A percentile compares a stretch with the other conserved stretches of the same genome.
phyloP scores from a whole-genome alignment of 768 basidiomycete genomes.

The Tephrocybe sp. region DNA sequence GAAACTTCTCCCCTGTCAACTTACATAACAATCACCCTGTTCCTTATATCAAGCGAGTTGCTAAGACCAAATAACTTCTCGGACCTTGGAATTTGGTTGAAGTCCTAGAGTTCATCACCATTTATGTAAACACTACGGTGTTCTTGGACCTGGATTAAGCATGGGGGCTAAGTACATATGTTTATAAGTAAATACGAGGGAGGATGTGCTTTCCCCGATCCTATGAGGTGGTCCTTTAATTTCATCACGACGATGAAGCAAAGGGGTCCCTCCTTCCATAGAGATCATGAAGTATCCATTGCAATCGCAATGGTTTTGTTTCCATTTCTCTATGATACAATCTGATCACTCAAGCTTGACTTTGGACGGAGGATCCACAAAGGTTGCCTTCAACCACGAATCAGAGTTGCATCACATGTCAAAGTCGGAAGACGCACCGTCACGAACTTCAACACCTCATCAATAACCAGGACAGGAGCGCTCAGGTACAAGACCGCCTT shows the following conservation, averaged over 20 bases:
- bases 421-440: constrained; percentile 47
- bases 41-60: not conserved
- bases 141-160: too few species aligned
- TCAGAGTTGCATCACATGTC: not conserved
- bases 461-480: constrained; percentile 84
- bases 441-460: constrained; percentile 86
- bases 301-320: not conserved
- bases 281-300: too few species aligned
- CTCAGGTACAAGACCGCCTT: constrained; percentile 87
- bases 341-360: constrained; percentile 41
- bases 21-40: not conserved
- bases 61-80: too few species aligned
- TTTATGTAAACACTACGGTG: too few species aligned
- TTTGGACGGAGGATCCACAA: constrained; percentile 55
- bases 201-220: too few species aligned
- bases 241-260: not conserved
- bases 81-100: too few species aligned
- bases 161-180: too few species aligned
- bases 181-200: too few species aligned
- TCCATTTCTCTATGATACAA: constrained; percentile 13
- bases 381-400: constrained; percentile 38
- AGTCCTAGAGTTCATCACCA: too few species aligned
- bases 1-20: not conserved
- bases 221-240: too few species aligned
- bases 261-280: too few species aligned